Evolutionary conservation across 2,329 filamentous ascomycete species (phyloP).

Genomic region (Aspergillus felis): DNA sequence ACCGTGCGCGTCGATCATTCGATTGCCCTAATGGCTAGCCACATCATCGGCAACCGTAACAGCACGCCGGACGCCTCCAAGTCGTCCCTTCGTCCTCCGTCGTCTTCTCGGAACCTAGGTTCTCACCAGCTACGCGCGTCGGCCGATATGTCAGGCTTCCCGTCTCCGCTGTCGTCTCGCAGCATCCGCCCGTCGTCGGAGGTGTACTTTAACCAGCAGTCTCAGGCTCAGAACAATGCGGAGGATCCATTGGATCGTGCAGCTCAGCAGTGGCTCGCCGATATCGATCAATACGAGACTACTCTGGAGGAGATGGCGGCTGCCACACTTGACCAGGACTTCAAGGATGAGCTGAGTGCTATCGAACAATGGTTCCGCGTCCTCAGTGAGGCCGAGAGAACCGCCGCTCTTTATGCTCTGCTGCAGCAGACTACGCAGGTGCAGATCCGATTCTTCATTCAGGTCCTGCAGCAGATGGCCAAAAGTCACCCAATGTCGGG

Average conservation of each 20-base stretch:
- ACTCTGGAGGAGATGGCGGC: conserved; percentile 98
- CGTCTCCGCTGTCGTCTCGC: conserved; percentile 66
- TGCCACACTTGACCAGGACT: conserved; percentile 97
- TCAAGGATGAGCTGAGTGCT: conserved; percentile 97
- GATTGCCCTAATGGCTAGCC: conserved; percentile 53
- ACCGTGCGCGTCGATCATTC: conserved; percentile 5
- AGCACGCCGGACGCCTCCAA: conserved; percentile 91
- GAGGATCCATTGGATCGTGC: conserved; percentile 91
- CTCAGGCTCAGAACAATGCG: conserved; percentile 61
- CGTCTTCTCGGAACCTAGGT: conserved; percentile 73
- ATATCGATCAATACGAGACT: conserved; percentile 98
- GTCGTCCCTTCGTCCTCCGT: conserved; percentile 76
- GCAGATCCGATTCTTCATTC: conserved; percentile 98
- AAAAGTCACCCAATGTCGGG: conserved; percentile 97
- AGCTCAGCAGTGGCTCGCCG: conserved; percentile 96
- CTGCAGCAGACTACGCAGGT: conserved; percentile 98
- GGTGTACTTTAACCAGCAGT: conserved; percentile 78
- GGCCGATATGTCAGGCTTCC: conserved; percentile 88
- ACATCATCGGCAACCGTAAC: conserved; percentile 79
- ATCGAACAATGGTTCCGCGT: conserved; percentile 99
- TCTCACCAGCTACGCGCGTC: conserved; percentile 88
- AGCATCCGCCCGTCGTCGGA: conserved; percentile 90
- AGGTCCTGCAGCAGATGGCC: conserved; percentile 97
- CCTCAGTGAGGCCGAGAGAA: conserved; percentile 91
- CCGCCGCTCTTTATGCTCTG: conserved; percentile 89